phyloP scores from a whole-genome alignment of 441 rosid species.

The Kokia cookei region DNA sequence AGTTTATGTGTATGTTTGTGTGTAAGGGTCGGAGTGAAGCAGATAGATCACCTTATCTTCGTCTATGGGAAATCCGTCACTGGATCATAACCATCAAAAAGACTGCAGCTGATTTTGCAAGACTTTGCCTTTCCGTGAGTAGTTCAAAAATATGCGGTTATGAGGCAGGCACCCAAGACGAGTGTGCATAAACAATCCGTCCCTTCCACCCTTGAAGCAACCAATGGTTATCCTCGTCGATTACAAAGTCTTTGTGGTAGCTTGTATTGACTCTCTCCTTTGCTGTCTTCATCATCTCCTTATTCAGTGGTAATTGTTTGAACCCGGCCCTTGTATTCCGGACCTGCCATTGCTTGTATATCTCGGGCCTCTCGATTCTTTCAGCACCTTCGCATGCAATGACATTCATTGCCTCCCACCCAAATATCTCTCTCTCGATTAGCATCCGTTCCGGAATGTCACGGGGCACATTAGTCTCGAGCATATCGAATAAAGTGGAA shows the following conservation, averaged over 20 bases:
- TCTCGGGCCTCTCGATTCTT: slow-evolving; percentile 49
- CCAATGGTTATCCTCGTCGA: slow-evolving; percentile 36
- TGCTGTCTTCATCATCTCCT: slow-evolving; percentile 27
- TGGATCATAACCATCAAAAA: neutral
- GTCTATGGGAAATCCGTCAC: neutral
- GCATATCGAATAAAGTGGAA: slow-evolving; percentile 36
- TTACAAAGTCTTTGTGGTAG: slow-evolving; percentile 40
- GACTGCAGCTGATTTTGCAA: neutral
- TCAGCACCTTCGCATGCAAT: slow-evolving; percentile 47
- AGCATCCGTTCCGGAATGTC: slow-evolving; percentile 40
- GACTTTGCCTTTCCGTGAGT: neutral
- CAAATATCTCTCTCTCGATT: slow-evolving; percentile 36
- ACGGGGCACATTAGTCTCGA: slow-evolving; percentile 35
- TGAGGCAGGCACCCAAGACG: slow-evolving; percentile 31
- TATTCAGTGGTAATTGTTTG: slow-evolving; percentile 28
- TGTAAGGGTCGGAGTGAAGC: neutral
- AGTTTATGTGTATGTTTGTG: neutral
- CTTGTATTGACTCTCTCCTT: slow-evolving; percentile 25
- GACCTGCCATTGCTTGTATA: slow-evolving; percentile 43
- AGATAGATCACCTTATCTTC: slow-evolving; percentile 6
- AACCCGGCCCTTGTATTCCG: slow-evolving; percentile 36
- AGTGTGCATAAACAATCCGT: slow-evolving; percentile 31
- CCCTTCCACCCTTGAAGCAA: slow-evolving; percentile 50
- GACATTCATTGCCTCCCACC: slow-evolving; percentile 43
- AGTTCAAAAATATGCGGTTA: neutral